Percentiles rank a stretch among this genome's conserved stretches.
phyloP scores from a whole-genome alignment of 148 eudicot genomes.

The Amaranthus hypochondriacus region DNA sequence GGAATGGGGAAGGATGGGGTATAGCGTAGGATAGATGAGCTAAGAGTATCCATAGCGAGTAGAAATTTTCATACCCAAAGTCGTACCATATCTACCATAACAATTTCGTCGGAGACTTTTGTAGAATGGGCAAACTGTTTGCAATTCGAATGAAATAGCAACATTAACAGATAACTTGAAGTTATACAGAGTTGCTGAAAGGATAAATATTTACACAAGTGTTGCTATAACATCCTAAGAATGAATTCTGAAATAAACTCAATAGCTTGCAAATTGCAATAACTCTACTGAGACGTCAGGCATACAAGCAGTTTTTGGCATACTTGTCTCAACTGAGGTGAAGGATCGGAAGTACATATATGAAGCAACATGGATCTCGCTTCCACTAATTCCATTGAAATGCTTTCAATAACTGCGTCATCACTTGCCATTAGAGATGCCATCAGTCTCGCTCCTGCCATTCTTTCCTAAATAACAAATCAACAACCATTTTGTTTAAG shows the following conservation, averaged over 20 bases:
- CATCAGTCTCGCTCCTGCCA: constrained; percentile 61
- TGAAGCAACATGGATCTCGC: constrained; percentile 39
- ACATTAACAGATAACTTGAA: not conserved
- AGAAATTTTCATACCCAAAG: too few relatives aligned
- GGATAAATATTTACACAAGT: not conserved
- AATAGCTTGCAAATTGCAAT: not conserved
- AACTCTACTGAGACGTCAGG: constrained; percentile 33
- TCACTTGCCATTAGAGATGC: constrained; percentile 67
- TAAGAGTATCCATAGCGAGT: too few relatives aligned
- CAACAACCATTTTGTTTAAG: constrained; percentile 6
- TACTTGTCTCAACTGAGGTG: constrained; percentile 43
- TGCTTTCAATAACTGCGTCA: constrained; percentile 40
- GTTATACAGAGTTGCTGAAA: not conserved
- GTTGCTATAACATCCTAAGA: not conserved
- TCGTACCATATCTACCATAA: not conserved
- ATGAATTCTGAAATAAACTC: not conserved
- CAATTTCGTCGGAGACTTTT: too few relatives aligned
- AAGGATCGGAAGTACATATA: constrained; percentile 39
- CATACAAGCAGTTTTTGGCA: constrained; percentile 51
- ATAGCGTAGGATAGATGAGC: too few relatives aligned
- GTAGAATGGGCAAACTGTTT: too few relatives aligned
- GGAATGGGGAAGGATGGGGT: too few relatives aligned
- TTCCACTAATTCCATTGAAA: constrained; percentile 43
- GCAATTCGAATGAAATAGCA: not conserved
- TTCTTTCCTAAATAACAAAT: constrained; percentile 43